Base-by-base conservation (phyloP, 1,284 basidiomycete species). In the Naganishia albida region DNA sequence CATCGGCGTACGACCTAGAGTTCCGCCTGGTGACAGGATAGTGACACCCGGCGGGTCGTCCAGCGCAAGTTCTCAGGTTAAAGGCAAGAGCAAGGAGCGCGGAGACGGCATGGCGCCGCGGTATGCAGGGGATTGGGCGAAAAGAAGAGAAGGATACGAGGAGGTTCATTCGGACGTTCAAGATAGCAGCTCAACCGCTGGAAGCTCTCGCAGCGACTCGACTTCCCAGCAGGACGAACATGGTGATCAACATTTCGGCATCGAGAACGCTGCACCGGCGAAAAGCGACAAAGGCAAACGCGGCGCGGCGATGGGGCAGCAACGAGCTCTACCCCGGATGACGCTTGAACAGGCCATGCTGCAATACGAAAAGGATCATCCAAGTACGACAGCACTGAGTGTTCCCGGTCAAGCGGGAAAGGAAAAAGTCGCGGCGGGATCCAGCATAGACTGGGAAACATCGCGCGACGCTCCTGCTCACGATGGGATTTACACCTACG, bases 1-100 rank as follows among this genome's bases (percentile, higher is more conserved):
- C 44, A 50, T 65, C 20, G 63, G 63, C 44, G 54, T 59, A 4
- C 46, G 56, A 40, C 63, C 63, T 18, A 51, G 63, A 42, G n/a
- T 30, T 7, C 38, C 34, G 34, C 51, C 51, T 30, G 13, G 40
- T 50, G 40, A 34, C n/a, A 34, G 39, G 34, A 16, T 6, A 39
- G 16, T 8, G 3, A 6, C 26, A 3, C 2, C 2, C 6, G 3
- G 10, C n/a, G 16, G 18, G 25, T 18, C 25, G 16, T 23, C 50
- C 46, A 3, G 10, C 13, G 20, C 4, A 20, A 23, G 23, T 13
- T 25, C 46, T 6, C 7, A 20, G 23, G 46, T 6, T 7, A 25
- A 20, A 23, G 20, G 46, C 15, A 23, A 48, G 23, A 25, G 46
- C 20, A 20, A n/a, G 46, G 20, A 34, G 4, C 34, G 34, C 34